These are phyloP conservation scores for Boletales sp. DNA, from an alignment of 768 basidiomycete species.

Conservation along the genomic window DNA sequence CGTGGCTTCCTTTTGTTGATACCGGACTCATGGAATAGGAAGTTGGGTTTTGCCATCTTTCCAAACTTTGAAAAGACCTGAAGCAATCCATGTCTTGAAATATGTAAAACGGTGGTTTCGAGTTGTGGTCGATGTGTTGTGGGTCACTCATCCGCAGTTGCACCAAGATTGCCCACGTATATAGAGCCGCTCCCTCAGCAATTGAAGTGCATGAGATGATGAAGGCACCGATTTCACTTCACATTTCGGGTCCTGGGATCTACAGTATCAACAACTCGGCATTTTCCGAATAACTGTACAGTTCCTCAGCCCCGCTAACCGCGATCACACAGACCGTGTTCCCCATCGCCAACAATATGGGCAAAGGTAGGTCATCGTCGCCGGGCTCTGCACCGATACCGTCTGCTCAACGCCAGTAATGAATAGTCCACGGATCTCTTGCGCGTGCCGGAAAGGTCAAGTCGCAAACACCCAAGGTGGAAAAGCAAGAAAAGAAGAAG, in stretches of 20 bases:
- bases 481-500: slow-evolving; percentile 99
- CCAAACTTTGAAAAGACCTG: slow-evolving; percentile 36
- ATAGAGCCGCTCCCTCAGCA: slow-evolving; percentile 77
- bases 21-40: slow-evolving; percentile 92
- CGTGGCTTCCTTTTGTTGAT: slow-evolving; percentile 87
- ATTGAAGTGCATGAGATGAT: slow-evolving; percentile 22
- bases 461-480: slow-evolving; percentile 97
- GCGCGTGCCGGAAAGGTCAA: slow-evolving; percentile 99
- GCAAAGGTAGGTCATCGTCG: no score
- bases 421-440: slow-evolving; percentile 90
- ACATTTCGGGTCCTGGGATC: slow-evolving; percentile 29
- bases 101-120: no score
- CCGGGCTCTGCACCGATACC: no score
- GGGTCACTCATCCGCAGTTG: no score
- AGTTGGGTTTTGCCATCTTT: slow-evolving; percentile 90
- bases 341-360: no score
- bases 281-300: no score
- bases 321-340: no score
- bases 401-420: no score
- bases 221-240: slow-evolving; percentile 16
- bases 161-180: slow-evolving; percentile 56
- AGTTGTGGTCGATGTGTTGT: no score
- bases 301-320: no score
- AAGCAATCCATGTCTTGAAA: no score
- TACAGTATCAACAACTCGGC: slow-evolving; percentile 14